phyloP scores from a whole-genome alignment of 257 asterid genomes.

The Lithospermum erythrorhizon region DNA sequence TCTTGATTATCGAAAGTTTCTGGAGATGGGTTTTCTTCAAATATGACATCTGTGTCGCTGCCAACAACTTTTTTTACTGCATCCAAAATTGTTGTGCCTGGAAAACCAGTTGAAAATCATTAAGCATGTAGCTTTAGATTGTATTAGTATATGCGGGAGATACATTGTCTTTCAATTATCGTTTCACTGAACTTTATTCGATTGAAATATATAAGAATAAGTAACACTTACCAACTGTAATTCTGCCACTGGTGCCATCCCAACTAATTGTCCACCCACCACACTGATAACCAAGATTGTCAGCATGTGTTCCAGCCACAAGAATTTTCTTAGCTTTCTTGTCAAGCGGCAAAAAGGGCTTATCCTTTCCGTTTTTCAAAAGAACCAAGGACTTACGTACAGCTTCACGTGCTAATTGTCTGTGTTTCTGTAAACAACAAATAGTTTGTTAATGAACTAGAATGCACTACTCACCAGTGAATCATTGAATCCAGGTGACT shows the following conservation, averaged over 20 bases:
- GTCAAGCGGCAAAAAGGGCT: slow-evolving; percentile 70
- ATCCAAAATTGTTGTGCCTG: slow-evolving; percentile 75
- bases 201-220: neutral
- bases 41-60: slow-evolving; percentile 43
- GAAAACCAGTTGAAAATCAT: slow-evolving; percentile 5
- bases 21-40: slow-evolving; percentile 46
- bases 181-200: neutral
- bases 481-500: neutral
- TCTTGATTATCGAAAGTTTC: slow-evolving; percentile 26
- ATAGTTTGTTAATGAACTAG: neutral
- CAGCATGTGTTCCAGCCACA: slow-evolving; percentile 89
- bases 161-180: neutral
- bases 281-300: slow-evolving; percentile 94
- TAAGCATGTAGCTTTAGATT: neutral
- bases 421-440: slow-evolving; percentile 37
- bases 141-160: too few species aligned
- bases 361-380: slow-evolving; percentile 86
- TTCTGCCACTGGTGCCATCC: slow-evolving; percentile 80
- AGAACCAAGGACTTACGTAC: slow-evolving; percentile 84
- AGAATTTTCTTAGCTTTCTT: slow-evolving; percentile 65
- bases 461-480: neutral
- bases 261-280: slow-evolving; percentile 96
- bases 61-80: slow-evolving; percentile 51
- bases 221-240: slow-evolving; percentile 57
- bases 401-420: slow-evolving; percentile 76